Conservation (phyloP, 257 asterid genomes). For the Ballota nigra region DNA sequence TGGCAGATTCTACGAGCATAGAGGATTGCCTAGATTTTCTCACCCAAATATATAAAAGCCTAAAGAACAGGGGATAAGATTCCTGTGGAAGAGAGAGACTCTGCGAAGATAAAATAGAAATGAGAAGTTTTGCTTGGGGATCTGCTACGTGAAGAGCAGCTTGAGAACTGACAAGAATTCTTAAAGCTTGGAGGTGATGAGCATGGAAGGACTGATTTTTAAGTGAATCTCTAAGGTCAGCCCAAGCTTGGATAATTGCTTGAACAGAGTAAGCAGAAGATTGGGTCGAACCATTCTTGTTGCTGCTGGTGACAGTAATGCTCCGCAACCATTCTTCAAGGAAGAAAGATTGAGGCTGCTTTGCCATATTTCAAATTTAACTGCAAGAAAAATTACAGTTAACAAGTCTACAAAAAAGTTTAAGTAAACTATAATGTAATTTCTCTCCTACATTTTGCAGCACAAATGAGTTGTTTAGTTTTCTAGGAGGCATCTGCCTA, state of each 20-base stretch:
- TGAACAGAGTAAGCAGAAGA: constrained; percentile 60
- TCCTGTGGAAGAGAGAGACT: constrained; percentile 49
- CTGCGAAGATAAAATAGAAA: constrained; percentile 63
- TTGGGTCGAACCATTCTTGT: constrained; percentile 27
- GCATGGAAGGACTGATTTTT: constrained; percentile 48
- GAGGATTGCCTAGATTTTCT: constrained; percentile 77
- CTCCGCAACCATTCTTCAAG: constrained; percentile 84
- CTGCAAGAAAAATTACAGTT: constrained; percentile 33
- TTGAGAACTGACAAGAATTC: constrained; percentile 56
- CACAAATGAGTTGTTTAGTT: not conserved
- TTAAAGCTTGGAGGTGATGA: constrained; percentile 60
- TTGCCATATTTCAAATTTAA: constrained; percentile 52
- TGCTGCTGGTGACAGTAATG: constrained; percentile 28
- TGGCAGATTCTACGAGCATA: constrained; percentile 49
- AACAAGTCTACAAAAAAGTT: not conserved
- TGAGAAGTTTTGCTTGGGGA: constrained; percentile 84
- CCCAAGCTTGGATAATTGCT: constrained; percentile 89
- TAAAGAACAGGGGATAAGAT: constrained; percentile 64
- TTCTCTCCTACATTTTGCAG: constrained; percentile 4
- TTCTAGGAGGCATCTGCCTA: not conserved
- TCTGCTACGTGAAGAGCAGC: constrained; percentile 74
- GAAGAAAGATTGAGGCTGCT: constrained; percentile 49
- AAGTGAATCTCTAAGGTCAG: constrained; percentile 71
- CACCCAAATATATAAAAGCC: constrained; percentile 80
- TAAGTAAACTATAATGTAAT: not conserved